These are phyloP conservation scores for Paracamarosporium sp. DNA, from an alignment of 2,329 filamentous ascomycete genomes.

Conservation along the genomic window DNA sequence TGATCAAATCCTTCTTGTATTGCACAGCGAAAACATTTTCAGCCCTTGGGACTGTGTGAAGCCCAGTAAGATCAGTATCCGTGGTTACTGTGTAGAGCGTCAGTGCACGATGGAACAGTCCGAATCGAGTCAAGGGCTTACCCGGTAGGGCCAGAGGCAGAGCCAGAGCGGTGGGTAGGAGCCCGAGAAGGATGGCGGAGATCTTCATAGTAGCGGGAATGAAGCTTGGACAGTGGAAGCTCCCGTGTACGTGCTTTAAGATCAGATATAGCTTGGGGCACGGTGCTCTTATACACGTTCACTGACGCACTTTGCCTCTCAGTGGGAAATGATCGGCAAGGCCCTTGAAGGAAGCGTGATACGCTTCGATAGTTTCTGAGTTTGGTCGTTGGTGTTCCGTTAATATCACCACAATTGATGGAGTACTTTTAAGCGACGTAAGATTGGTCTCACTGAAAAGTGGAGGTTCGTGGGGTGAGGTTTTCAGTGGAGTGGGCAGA, in stretches of 20 bases:
- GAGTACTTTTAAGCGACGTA: neutral
- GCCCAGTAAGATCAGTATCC: neutral
- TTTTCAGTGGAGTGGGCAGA: neutral
- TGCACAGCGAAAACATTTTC: neutral
- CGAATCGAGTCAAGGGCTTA: neutral
- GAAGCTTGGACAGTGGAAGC: neutral
- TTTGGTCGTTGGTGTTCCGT: neutral
- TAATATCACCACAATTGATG: neutral
- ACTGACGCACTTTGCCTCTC: neutral
- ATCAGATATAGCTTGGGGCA: neutral
- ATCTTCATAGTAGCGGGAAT: neutral
- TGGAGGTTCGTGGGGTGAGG: neutral
- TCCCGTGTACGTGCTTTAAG: neutral
- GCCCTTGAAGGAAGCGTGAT: neutral
- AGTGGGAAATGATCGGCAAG: neutral
- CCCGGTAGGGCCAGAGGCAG: neutral
- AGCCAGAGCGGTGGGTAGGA: conserved; percentile 1
- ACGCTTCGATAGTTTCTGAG: neutral
- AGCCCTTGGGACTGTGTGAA: neutral
- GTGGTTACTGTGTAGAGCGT: neutral
- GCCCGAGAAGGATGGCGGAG: neutral
- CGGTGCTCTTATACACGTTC: neutral
- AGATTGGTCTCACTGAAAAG: neutral
- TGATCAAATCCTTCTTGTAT: neutral
- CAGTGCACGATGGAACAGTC: neutral